phyloP scores from a whole-genome alignment of 305 asterid genomes.

The Fraxinus paxiana region DNA sequence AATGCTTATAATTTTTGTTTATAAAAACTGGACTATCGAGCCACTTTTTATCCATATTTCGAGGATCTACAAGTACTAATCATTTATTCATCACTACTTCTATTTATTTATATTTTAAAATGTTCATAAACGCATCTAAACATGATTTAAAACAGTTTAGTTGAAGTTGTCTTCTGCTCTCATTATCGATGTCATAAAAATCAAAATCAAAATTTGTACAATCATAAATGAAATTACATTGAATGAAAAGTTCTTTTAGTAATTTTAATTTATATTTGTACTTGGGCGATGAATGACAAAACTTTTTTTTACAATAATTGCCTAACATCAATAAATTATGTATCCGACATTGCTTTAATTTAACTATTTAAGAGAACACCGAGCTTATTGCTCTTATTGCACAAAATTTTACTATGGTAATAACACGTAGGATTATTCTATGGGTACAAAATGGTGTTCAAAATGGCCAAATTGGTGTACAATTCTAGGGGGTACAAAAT shows the following conservation, averaged over 20 bases:
- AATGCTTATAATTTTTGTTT: neutral
- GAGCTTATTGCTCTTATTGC: neutral
- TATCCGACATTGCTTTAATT: neutral
- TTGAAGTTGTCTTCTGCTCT: neutral
- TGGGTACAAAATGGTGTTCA: no score
- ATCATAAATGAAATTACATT: neutral
- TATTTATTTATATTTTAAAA: neutral
- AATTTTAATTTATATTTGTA: no score
- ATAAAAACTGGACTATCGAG: neutral
- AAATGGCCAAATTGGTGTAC: no score
- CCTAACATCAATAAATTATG: neutral
- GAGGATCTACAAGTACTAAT: neutral
- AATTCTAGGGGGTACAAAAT: no score
- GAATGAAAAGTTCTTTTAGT: neutral
- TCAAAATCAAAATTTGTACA: neutral
- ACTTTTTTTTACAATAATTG: neutral
- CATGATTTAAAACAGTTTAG: neutral
- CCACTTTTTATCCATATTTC: neutral
- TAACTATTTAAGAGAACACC: neutral
- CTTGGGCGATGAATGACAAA: neutral
- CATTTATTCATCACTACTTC: neutral
- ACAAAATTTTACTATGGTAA: neutral
- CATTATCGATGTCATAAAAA: no score
- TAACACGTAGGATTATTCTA: no score
- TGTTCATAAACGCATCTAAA: neutral